Evolutionary conservation across 331 rosid genomes (phyloP).

Genomic region (Malus hybrid): DNA sequence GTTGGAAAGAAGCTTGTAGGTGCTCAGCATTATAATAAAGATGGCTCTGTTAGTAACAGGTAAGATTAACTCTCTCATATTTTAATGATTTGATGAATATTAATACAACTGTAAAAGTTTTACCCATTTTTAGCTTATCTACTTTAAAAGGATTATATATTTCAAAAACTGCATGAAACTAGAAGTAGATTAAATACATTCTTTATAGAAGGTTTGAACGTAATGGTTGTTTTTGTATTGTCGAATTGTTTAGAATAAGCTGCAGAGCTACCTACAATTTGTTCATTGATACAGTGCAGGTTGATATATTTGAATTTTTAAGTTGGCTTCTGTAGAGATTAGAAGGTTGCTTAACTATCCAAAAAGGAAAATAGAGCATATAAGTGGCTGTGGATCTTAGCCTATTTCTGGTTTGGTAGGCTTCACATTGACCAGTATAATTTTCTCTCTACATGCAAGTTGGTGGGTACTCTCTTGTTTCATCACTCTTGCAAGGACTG

Average conservation of each 20-base stretch:
- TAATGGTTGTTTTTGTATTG: background rate
- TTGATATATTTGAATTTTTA: background rate
- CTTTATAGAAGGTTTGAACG: background rate
- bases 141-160: background rate
- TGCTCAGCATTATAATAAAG: slow-evolving; percentile 93
- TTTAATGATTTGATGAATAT: background rate
- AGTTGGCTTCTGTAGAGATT: background rate
- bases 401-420: background rate
- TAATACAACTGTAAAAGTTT: background rate
- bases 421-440: background rate
- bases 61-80: slow-evolving; percentile 26
- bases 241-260: background rate
- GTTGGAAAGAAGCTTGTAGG: slow-evolving; percentile 95
- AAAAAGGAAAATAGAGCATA: background rate
- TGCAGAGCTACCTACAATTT: background rate
- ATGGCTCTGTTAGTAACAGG: slow-evolving; percentile 92
- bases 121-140: background rate
- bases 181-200: background rate
- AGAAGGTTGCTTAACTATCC: background rate
- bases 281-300: background rate
- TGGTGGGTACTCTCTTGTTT: background rate
- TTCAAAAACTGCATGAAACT: background rate
- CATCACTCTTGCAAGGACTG: background rate
- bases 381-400: background rate
- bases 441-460: background rate